Percentiles rank a stretch among this genome's conserved stretches.
Conservation (phyloP, 2,329 filamentous ascomycete species). For the Paecilomyces niveus region DNA sequence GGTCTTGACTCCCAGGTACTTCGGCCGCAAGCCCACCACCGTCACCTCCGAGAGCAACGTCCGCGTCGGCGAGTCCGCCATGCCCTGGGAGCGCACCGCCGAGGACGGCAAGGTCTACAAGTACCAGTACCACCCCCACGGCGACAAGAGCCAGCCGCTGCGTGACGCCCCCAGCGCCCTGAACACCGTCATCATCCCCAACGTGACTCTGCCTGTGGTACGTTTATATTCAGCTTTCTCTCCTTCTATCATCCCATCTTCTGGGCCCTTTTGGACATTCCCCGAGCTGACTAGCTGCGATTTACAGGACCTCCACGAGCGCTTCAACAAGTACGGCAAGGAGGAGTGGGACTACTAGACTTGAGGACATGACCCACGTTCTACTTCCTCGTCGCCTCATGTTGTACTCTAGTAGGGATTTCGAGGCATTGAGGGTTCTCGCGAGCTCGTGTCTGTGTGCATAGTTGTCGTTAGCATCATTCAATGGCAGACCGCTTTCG, state of each 20-base stretch:
- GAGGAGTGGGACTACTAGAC: constrained; percentile 59
- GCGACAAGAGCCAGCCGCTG: constrained; percentile 65
- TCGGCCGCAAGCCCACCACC: constrained; percentile 77
- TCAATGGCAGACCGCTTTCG: background rate
- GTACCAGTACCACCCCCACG: constrained; percentile 78
- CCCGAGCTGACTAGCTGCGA: background rate
- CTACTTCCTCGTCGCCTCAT: background rate
- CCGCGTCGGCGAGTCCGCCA: constrained; percentile 65
- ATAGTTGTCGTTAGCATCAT: constrained; percentile 1
- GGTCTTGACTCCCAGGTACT: constrained; percentile 28
- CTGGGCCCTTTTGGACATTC: background rate
- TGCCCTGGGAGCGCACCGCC: constrained; percentile 80
- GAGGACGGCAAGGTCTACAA: constrained; percentile 59
- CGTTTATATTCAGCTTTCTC: constrained; percentile 15
- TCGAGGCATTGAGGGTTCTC: background rate
- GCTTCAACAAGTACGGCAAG: constrained; percentile 99
- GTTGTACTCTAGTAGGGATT: constrained; percentile 5
- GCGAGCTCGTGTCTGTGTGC: background rate
- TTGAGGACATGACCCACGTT: background rate
- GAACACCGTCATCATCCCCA: constrained; percentile 89
- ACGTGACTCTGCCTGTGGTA: constrained; percentile 88
- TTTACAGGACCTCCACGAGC: constrained; percentile 76
- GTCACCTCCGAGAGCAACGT: constrained; percentile 75
- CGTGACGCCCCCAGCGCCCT: constrained; percentile 91
- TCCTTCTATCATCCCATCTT: background rate